Base-by-base conservation (phyloP, 1,284 basidiomycete species). In the Erythrobasidium hasegawianum region DNA sequence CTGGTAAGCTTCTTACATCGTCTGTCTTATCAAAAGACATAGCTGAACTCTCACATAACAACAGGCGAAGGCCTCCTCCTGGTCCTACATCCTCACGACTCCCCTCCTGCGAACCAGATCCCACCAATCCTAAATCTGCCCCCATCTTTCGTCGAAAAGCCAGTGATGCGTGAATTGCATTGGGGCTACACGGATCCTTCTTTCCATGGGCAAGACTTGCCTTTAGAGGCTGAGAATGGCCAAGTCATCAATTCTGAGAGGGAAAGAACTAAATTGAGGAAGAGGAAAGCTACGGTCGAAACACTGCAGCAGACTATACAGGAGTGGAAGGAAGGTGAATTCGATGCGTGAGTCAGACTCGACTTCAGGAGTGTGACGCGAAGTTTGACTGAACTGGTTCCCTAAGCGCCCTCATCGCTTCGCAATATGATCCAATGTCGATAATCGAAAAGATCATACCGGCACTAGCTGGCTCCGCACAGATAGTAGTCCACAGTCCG, bases 71-170 rank as follows among this genome's bases (percentile, higher is more conserved):
- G 94, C 3, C 83, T 85, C 59, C 79, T 98, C 22, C 80, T 97
- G 65, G 85, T 89, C 1, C 86, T 98, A 73, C 91, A 88, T 73
- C 91, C 96, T 16, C 39, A 65, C 38, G 95, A 97, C 75, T 91
- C 89, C 2, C 93, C 95, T 5, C 95, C 96, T 10, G 87, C 91
- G 39, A 92, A 93, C 76, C 90, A 91, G 41, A 83, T 94, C 22
- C 78, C 95, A 75, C 81, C 83, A 1, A 81, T 87, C 60, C 91
- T 96, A 88, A 97, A 97, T 77, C 90, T 94, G 73, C 81, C 85
- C 26, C 81, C 85, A 67, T 13, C 26, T 9, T 81, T 85, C 60
- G 77, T 82, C 24, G 74, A 85, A 33, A 79, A 81, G 10, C 76
- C 81, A 0, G 81, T 86, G 39, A 79, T 92, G 64, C 82, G 83